A percentile compares a stretch with the other conserved stretches of the same genome.
Evolutionary conservation across 148 eudicot species (phyloP).

Genomic region (Limonium bicolor): DNA sequence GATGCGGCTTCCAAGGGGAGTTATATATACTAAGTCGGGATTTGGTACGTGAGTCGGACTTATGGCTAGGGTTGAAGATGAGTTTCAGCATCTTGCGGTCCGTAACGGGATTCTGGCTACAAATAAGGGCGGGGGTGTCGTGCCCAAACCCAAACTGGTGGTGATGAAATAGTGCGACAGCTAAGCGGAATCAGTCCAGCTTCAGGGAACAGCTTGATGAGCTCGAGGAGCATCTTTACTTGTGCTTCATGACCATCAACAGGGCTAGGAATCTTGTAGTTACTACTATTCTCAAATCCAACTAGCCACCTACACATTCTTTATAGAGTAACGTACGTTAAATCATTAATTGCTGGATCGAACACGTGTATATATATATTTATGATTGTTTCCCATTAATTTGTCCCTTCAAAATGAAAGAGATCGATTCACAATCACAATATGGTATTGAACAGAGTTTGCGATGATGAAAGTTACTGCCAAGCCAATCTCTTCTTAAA

Average conservation of each 20-base stretch:
- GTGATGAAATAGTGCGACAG: slow-evolving; percentile 48
- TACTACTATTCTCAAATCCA: too few species aligned
- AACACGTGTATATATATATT: too few species aligned
- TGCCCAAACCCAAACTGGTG: too few species aligned
- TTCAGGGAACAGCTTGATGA: slow-evolving; percentile 69
- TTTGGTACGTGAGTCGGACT: slow-evolving; percentile 68
- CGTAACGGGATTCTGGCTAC: slow-evolving; percentile 38
- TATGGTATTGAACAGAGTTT: too few species aligned
- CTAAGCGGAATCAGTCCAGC: slow-evolving; percentile 37
- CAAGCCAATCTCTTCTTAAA: too few species aligned
- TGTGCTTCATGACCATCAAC: slow-evolving; percentile 85
- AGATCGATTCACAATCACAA: too few species aligned
- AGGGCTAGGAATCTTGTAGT: slow-evolving; percentile 70
- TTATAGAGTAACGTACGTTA: too few species aligned
- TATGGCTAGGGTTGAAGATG: slow-evolving; percentile 60
- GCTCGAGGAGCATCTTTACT: slow-evolving; percentile 83
- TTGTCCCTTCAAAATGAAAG: too few species aligned
- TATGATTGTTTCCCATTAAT: too few species aligned
- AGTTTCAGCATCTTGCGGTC: slow-evolving; percentile 52
- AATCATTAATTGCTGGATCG: too few species aligned
- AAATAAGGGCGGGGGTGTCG: slow-evolving; percentile 21
- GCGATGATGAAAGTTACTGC: too few species aligned
- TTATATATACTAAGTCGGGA: slow-evolving; percentile 64
- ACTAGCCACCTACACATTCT: too few species aligned
- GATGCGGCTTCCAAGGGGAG: slow-evolving; percentile 78